Evolutionary conservation across 2,329 filamentous ascomycete genomes (phyloP), one percentile per base, ranked within the genome.

Genomic region (Lizonia empirigonia): DNA sequence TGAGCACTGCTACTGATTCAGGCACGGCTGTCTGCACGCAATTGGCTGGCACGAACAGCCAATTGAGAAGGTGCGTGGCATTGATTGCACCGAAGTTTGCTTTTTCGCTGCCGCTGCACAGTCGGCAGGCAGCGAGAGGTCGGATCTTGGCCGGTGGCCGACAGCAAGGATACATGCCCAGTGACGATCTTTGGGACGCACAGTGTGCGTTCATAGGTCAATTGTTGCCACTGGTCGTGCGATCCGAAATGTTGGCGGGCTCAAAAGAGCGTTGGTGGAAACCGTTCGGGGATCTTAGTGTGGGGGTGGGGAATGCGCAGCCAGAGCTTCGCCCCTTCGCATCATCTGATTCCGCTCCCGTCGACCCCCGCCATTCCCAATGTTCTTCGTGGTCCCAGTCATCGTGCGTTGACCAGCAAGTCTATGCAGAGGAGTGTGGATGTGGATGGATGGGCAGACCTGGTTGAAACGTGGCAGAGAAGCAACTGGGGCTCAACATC

Each of bases 171-270:
- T 58, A 47, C 35, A 50, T 59, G 68, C 68, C 69, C 65, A 64
- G 66, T 66, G 68, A 69, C 66, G 70, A 73, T 73, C 69, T 58
- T 54, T 69, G 62, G 65, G 63, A 54, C 58, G 56, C 45, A 53
- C 24, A 18, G 22, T 40, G 50, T 50, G 42, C 32, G 63, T 47
- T 66, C 61, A 72, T 69, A 68, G 69, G 69, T 38, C 53, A 60
- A 64, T 62, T 50, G 37, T 64, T 44, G 63, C 65, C 67, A 65
- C 61, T 57, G 55, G 58, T 67, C 58, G 65, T 60, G 58, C 65
- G 62, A 64, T 65, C 57, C 63, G 59, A 64, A 65, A 58, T 63
- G 65, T 65, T 62, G 59, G 63, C 60, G 60, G 62, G 60, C 63
- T 70, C 58, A 50, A 52, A 59, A 36, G 56, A 65, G 67, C 61